These are phyloP conservation scores for Coemansia sp. DNA, from an alignment of 192 early-diverging fungal species.

Conservation along the genomic window DNA sequence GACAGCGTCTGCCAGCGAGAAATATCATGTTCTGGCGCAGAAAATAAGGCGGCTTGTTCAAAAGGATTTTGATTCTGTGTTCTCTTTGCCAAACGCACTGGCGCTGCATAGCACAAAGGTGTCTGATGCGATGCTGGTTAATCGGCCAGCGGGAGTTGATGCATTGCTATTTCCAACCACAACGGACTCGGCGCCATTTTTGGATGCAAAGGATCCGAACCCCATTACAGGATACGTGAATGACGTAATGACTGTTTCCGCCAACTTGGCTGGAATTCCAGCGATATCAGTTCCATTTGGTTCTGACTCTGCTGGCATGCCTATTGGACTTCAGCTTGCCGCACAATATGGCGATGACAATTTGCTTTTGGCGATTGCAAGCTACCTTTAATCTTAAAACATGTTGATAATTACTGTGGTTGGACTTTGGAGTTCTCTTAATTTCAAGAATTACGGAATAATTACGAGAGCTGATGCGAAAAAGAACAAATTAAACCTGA, in stretches of 20 bases:
- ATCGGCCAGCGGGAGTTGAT: slow-evolving; percentile 56
- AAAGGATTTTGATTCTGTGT: slow-evolving; percentile 75
- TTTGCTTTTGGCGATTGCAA: slow-evolving; percentile 34
- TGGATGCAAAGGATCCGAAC: slow-evolving; percentile 39
- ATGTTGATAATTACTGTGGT: neutral
- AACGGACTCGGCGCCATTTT: slow-evolving; percentile 68
- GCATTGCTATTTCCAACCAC: slow-evolving; percentile 80
- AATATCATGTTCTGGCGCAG: slow-evolving; percentile 81
- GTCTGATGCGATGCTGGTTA: neutral
- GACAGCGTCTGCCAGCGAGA: slow-evolving; percentile 65
- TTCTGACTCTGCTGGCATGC: slow-evolving; percentile 51
- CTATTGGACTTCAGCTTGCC: slow-evolving; percentile 83
- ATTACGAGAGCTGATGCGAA: neutral
- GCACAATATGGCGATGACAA: slow-evolving; percentile 84
- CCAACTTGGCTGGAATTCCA: slow-evolving; percentile 82
- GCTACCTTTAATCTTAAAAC: slow-evolving; percentile 7
- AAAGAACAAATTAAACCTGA: too few relatives aligned
- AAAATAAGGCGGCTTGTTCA: slow-evolving; percentile 77
- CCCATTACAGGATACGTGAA: slow-evolving; percentile 68
- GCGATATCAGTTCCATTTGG: slow-evolving; percentile 69
- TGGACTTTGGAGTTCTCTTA: neutral
- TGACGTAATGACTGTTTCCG: slow-evolving; percentile 90
- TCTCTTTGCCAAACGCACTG: slow-evolving; percentile 63
- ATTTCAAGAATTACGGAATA: neutral
- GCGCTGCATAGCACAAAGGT: slow-evolving; percentile 16